Evolutionary conservation across 768 basidiomycete genomes (phyloP).

Genomic region (Mycena epipterygia): DNA sequence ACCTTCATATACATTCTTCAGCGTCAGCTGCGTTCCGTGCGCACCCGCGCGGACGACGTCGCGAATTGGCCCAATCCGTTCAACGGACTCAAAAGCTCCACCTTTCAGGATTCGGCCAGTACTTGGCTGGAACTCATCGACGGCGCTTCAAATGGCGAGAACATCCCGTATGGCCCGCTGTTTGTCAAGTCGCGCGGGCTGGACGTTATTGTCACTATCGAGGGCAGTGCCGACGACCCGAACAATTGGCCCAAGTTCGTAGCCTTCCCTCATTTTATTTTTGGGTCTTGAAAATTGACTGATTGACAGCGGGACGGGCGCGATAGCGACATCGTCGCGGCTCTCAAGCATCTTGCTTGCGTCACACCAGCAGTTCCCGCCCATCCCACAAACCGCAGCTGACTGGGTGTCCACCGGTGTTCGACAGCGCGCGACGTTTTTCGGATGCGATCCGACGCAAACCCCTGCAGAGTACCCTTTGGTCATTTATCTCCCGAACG

Average conservation of each 20-base stretch:
- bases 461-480: slow-evolving; percentile 71
- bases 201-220: slow-evolving; percentile 84
- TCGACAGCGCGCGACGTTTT: slow-evolving; percentile 80
- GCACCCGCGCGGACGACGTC: slow-evolving; percentile 68
- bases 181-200: slow-evolving; percentile 77
- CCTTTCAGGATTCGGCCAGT: slow-evolving; percentile 67
- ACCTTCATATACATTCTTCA: slow-evolving; percentile 64
- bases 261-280: slow-evolving; percentile 2
- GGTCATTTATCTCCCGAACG: slow-evolving; percentile 82
- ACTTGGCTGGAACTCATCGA: slow-evolving; percentile 76
- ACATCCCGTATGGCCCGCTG: slow-evolving; percentile 78
- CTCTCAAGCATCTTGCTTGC: slow-evolving; percentile 58
- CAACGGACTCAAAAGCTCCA: slow-evolving; percentile 59
- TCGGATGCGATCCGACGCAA: slow-evolving; percentile 75
- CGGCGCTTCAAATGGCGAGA: slow-evolving; percentile 78
- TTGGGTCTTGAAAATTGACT: not conserved
- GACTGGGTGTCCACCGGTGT: slow-evolving; percentile 73
- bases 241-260: slow-evolving; percentile 79
- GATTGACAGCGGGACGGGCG: slow-evolving; percentile 64
- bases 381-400: slow-evolving; percentile 65
- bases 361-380: slow-evolving; percentile 74
- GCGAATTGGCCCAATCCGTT: slow-evolving; percentile 81
- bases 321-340: slow-evolving; percentile 59
- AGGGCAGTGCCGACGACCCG: slow-evolving; percentile 70
- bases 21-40: slow-evolving; percentile 61